Base-by-base conservation (phyloP, 75 land plant genomes). In the Cryptomeria japonica region DNA sequence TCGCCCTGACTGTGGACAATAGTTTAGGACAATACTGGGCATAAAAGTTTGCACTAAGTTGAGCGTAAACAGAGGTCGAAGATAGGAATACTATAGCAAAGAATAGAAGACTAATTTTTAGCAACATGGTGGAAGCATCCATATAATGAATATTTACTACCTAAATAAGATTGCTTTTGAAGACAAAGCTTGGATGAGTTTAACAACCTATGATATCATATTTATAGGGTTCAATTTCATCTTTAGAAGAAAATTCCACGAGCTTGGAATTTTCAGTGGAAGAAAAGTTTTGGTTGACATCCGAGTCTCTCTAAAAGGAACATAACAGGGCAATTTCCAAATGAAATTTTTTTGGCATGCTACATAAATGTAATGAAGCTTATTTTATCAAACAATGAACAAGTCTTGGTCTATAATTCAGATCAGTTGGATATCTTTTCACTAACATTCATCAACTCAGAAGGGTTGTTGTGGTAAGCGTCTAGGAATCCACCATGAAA, bases 1-100 rank as follows among this genome's bases (percentile, higher is more conserved):
- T 84, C 5, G 88, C 70, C 28, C 41, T 80, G 5, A 88, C 83
- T 14, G 88, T 80, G 6, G 55, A 25, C 56, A 89, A 75, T 1
- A 86, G 85, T 36, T 76, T 25, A 22, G 91, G 86, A 39, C 86
- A 85, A 25, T 37, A 42, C 34, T n/a, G 28, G 9, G 31, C 11
- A 79, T 86, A 86, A 80, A 86, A 86, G 16, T 31, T 22, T 37
- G 87, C 36, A 73, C 32, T 70, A 38, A 86, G 87, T 38, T 86
- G 87, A 8, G 85, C 86, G 32, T 32, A 72, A 36, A 72, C 76
- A 72, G 76, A 1, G 13, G 76, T 72, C 11, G 76, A 72, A 32
- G 34, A 72, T 6, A 58, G 22, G 9, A 72, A 72, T 0, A 72
- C 3, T 28, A 72, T 31, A 2, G 36, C 13, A 72, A 9, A 7